Conservation (phyloP, 2,329 filamentous ascomycete species). For the Apiospora hydei region DNA sequence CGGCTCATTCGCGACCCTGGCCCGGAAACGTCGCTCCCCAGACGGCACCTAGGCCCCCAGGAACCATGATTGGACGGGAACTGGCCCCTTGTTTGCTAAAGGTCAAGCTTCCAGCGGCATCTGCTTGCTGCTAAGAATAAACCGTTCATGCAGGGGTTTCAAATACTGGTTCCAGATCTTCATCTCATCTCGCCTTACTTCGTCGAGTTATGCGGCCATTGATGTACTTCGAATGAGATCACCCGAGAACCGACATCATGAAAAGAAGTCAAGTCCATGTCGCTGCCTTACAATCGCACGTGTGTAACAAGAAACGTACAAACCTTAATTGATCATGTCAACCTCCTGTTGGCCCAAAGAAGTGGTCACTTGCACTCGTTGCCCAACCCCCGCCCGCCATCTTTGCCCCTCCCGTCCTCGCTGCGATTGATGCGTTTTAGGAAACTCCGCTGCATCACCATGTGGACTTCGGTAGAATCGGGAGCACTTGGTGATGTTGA, state of each 20-base stretch:
- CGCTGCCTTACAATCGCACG: not conserved
- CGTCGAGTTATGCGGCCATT: not conserved
- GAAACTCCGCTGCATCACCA: constrained; percentile 14
- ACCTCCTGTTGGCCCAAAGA: not conserved
- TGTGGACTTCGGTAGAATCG: not conserved
- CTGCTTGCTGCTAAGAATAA: not conserved
- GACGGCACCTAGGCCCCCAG: not conserved
- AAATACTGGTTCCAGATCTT: not conserved
- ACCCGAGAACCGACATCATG: constrained; percentile 26
- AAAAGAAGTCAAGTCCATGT: not conserved
- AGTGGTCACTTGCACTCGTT: constrained; percentile 7
- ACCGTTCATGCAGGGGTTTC: not conserved
- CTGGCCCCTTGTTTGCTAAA: constrained; percentile 7
- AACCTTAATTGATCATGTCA: not conserved
- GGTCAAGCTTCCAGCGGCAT: not conserved
- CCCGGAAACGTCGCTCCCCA: constrained; percentile 5
- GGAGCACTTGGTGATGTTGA: not conserved
- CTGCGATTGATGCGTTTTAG: constrained; percentile 1
- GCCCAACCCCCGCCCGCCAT: not conserved
- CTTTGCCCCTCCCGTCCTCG: constrained; percentile 7
- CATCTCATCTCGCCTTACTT: not conserved
- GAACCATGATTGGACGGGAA: too few species aligned
- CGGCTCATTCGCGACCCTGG: not conserved
- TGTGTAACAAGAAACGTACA: constrained; percentile 26
- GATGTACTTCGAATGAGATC: not conserved